A percentile compares a stretch with the other conserved stretches of the same genome.
These are phyloP conservation scores for Penstemon eatonii DNA, from an alignment of 257 asterid species.

Conservation along the genomic window DNA sequence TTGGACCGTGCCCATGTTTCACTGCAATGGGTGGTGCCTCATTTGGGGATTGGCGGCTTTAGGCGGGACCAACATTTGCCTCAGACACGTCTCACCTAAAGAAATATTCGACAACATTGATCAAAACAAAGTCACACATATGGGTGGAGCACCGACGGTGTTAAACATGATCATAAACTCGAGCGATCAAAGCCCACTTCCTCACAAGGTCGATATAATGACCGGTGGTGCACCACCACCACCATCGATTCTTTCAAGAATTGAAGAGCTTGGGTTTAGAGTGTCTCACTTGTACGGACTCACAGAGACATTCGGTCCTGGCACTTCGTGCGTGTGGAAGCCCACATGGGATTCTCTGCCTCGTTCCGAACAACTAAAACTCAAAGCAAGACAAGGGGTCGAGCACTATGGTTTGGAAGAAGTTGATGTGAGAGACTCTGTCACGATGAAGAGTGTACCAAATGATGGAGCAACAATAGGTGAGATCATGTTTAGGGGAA, in stretches of 20 bases:
- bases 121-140: constrained; percentile 44
- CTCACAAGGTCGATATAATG: constrained; percentile 46
- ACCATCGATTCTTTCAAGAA: constrained; percentile 36
- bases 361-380: constrained; percentile 31
- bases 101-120: constrained; percentile 41
- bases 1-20: constrained; percentile 70
- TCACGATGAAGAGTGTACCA: constrained; percentile 44
- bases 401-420: constrained; percentile 45
- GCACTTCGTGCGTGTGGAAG: constrained; percentile 51
- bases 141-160: constrained; percentile 64
- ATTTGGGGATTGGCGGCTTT: constrained; percentile 60
- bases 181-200: constrained; percentile 28
- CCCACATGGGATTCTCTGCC: constrained; percentile 55
- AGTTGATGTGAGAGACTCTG: constrained; percentile 48
- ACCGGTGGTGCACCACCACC: constrained; percentile 68
- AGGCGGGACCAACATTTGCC: constrained; percentile 64
- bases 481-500: constrained; percentile 56
- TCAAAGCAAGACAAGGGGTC: constrained; percentile 57
- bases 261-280: constrained; percentile 49
- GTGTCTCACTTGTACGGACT: constrained; percentile 59
- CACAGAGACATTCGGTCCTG: constrained; percentile 54
- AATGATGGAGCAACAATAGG: constrained; percentile 48
- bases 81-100: constrained; percentile 42
- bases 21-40: constrained; percentile 68
- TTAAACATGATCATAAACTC: constrained; percentile 49